These are phyloP conservation scores for Aphanomyces astaci DNA, from an alignment of 352 stramenopile species.

Conservation along the genomic window DNA sequence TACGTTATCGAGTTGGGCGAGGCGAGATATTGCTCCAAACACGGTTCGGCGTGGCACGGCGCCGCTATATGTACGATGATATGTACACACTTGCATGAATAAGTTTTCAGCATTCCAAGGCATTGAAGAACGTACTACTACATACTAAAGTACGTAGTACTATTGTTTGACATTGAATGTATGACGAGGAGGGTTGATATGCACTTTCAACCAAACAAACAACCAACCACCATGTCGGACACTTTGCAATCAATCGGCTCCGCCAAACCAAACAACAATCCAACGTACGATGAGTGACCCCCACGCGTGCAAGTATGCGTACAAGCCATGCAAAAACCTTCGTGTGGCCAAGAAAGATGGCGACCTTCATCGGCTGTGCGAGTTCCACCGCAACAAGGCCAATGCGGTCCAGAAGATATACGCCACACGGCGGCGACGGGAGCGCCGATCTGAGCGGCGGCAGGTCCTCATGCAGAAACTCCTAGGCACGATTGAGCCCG, in stretches of 20 bases:
- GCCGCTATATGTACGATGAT: no score
- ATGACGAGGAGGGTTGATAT: no score
- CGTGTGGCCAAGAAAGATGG: slow-evolving; percentile 20
- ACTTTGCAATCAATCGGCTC: background rate
- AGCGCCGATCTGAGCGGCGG: background rate
- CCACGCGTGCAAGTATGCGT: slow-evolving; percentile 13
- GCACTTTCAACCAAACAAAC: no score
- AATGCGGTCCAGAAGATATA: slow-evolving; percentile 21
- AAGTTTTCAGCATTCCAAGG: no score
- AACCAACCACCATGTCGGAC: background rate
- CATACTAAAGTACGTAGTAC: no score
- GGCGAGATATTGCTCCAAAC: no score
- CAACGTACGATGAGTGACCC: background rate
- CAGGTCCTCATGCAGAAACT: background rate
- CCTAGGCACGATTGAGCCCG: background rate
- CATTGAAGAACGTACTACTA: no score
- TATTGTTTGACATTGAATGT: background rate
- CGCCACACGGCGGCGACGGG: background rate
- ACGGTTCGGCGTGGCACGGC: no score
- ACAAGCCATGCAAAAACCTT: slow-evolving; percentile 22
- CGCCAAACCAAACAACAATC: no score
- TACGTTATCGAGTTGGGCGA: no score
- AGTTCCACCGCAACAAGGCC: slow-evolving; percentile 23
- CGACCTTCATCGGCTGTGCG: slow-evolving; percentile 19
- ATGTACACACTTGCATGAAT: no score